Evolutionary conservation across 495 filamentous ascomycete species (phyloP).

Genomic region (Penicillium arizonense): DNA sequence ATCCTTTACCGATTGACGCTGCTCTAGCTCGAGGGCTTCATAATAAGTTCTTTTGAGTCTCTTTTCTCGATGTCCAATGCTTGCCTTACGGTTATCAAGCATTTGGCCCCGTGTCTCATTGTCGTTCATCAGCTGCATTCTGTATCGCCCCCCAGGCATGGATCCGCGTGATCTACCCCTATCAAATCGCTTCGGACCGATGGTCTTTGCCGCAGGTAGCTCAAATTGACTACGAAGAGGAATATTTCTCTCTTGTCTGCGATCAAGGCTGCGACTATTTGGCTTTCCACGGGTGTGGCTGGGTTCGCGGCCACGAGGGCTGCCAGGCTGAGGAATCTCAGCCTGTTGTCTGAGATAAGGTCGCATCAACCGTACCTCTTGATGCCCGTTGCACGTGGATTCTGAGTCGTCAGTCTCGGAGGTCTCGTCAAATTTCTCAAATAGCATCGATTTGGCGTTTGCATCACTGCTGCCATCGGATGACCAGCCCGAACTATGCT

Average conservation of each 20-base stretch:
- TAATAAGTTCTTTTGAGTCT: slow-evolving; percentile 25
- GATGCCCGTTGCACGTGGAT: slow-evolving; percentile 4
- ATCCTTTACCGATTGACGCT: slow-evolving; percentile 14
- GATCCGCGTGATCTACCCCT: slow-evolving; percentile 1
- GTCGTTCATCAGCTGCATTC: slow-evolving; percentile 20
- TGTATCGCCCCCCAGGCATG: slow-evolving; percentile 2
- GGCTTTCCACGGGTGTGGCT: slow-evolving; percentile 2
- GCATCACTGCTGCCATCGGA: slow-evolving; percentile 7
- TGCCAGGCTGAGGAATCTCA: neutral
- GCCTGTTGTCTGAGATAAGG: slow-evolving; percentile 1
- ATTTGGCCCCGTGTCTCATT: slow-evolving; percentile 31
- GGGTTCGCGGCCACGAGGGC: slow-evolving; percentile 3
- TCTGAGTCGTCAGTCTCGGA: slow-evolving; percentile 12
- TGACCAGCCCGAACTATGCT: slow-evolving; percentile 3
- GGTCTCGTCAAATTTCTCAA: slow-evolving; percentile 10
- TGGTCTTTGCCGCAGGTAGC: slow-evolving; percentile 4
- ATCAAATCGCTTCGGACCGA: neutral
- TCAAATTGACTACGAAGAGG: slow-evolving; percentile 2
- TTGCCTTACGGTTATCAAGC: slow-evolving; percentile 29
- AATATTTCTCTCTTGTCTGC: slow-evolving; percentile 1
- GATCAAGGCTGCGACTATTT: slow-evolving; percentile 7
- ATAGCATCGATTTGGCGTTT: slow-evolving; percentile 11
- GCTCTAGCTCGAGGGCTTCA: slow-evolving; percentile 16
- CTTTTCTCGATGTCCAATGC: slow-evolving; percentile 26
- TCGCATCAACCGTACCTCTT: neutral